Evolutionary conservation across 2,329 filamentous ascomycete species (phyloP).

Genomic region (Colletotrichum lentis): DNA sequence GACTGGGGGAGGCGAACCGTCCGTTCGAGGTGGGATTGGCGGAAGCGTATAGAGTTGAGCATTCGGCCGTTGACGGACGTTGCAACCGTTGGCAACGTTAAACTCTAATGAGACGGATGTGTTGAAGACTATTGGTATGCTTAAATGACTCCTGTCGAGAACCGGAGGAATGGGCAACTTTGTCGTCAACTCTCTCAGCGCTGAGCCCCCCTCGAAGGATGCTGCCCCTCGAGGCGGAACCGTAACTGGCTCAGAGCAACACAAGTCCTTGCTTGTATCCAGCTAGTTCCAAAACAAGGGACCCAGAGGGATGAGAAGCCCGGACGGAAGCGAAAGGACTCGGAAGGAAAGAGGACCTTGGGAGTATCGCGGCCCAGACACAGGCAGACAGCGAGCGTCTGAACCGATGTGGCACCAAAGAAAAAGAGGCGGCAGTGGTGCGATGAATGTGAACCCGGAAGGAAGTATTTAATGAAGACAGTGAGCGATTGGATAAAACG

Average conservation of each 20-base stretch:
- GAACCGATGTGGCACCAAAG: background rate
- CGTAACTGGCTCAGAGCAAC: background rate
- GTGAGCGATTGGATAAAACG: background rate
- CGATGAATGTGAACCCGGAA: background rate
- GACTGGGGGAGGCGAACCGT: too few species aligned
- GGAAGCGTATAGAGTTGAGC: background rate
- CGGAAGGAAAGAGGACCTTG: background rate
- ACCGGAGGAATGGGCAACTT: background rate
- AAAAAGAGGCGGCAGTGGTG: background rate
- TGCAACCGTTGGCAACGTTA: background rate
- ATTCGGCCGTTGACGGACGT: background rate
- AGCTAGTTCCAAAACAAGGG: background rate
- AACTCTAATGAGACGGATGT: background rate
- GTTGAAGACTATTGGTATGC: background rate
- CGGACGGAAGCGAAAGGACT: background rate
- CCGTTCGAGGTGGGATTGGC: background rate
- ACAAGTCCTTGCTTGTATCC: background rate
- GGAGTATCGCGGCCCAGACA: background rate
- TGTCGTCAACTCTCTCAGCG: background rate
- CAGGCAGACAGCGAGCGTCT: conserved; percentile 4
- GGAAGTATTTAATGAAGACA: too few species aligned
- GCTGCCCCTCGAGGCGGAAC: background rate
- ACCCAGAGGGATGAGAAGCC: too few species aligned
- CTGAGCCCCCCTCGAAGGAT: background rate
- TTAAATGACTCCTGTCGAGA: background rate